Percentiles rank a stretch among this genome's conserved stretches.
These are phyloP conservation scores for Colletotrichum sp. DNA, from an alignment of 2,329 filamentous ascomycete species.

Conservation along the genomic window DNA sequence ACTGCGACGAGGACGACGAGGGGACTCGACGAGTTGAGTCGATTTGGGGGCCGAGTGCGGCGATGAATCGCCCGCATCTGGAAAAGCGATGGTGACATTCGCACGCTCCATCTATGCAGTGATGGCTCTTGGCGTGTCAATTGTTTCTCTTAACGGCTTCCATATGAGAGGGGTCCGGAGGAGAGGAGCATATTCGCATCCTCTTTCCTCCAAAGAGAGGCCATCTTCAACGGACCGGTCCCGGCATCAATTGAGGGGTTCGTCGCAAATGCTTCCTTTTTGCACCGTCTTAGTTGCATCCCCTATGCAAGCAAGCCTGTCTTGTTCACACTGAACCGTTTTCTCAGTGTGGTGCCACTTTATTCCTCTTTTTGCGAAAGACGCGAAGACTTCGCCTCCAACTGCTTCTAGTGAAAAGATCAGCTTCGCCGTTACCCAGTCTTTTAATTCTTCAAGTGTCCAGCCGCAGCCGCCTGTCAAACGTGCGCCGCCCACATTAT, in stretches of 20 bases:
- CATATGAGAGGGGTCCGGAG: background rate
- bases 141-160: background rate
- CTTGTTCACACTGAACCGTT: background rate
- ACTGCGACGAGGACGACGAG: background rate
- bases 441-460: background rate
- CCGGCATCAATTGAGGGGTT: background rate
- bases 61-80: background rate
- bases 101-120: background rate
- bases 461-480: background rate
- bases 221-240: background rate
- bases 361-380: background rate
- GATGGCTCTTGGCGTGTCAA: background rate
- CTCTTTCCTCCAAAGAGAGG: background rate
- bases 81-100: background rate
- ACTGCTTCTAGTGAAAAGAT: background rate
- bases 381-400: background rate
- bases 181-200: background rate
- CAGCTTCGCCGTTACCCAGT: background rate
- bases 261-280: background rate
- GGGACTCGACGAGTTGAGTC: background rate
- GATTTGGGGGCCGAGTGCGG: background rate
- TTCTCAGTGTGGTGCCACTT: background rate
- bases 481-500: background rate
- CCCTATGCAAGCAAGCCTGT: background rate
- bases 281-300: background rate